Evolutionary conservation across 495 filamentous ascomycete genomes (phyloP).

Genomic region (Amphirosellinia nigrospora): DNA sequence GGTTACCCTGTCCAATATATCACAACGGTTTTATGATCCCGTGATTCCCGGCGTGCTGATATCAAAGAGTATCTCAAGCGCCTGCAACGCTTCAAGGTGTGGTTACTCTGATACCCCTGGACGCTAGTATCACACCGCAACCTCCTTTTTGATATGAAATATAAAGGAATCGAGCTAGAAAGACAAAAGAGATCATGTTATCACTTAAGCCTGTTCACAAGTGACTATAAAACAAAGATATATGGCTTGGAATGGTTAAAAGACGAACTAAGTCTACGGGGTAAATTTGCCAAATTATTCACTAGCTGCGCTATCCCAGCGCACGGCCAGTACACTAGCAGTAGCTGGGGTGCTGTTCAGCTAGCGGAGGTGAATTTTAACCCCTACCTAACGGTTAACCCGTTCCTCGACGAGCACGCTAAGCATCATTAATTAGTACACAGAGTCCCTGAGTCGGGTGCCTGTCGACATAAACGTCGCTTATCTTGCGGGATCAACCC

Average conservation of each 20-base stretch:
- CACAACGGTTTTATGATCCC: neutral
- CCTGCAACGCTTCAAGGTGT: neutral
- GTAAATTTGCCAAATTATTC: too few species aligned
- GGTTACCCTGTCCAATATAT: neutral
- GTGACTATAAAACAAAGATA: neutral
- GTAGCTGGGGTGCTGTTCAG: neutral
- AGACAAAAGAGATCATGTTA: neutral
- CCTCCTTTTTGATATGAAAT: neutral
- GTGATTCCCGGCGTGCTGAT: neutral
- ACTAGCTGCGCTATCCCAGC: too few species aligned
- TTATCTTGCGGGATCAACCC: conserved; percentile 23
- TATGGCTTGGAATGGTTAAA: neutral
- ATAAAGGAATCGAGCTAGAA: neutral
- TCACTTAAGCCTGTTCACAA: neutral
- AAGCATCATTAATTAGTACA: neutral
- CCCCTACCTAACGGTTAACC: too few species aligned
- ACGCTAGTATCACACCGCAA: neutral
- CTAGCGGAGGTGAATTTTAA: too few species aligned
- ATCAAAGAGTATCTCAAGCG: neutral
- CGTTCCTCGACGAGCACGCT: neutral
- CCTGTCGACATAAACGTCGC: conserved; percentile 10
- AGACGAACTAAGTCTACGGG: neutral
- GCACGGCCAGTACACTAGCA: too few species aligned
- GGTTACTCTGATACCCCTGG: neutral
- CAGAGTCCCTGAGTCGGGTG: too few species aligned